Evolutionary conservation across 345 rosid genomes (phyloP), one percentile per base, ranked within the genome.

Genomic region (Euphorbia pulcherrima): DNA sequence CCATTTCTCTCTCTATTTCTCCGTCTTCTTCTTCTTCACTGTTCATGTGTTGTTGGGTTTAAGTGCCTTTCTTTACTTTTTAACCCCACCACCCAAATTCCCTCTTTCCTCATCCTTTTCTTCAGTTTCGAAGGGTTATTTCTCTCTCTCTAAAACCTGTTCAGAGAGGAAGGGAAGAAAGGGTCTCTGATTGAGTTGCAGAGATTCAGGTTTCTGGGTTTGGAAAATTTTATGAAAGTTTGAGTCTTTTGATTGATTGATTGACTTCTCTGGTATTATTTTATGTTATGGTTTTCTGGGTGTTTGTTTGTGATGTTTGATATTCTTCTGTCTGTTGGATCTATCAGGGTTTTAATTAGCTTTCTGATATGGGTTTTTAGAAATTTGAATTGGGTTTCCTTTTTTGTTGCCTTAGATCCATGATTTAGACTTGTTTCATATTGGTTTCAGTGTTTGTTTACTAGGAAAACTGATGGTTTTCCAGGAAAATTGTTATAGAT

Each of bases 321-420:
- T 24, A 67, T 44, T 20, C 10, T 37, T 58, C 29, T 44, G 27
- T 7, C n/a, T 48, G 23, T 9, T 64, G 40, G 74, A 65, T 70
- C 68, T 44, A 16, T 53, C 11, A 12, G 4, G 44, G 54, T 21
- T 23, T 37, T 17, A 52, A 9, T n/a, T 46, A 37, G 28, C 60
- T 65, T 41, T 46, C 14, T 33, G 67, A 69, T 47, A 6, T 62
- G 65, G 56, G 56, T 51, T 75, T 59, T 71, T 8, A 13, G 5
- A 4, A 8, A 8, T 23, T 50, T 50, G 51, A n/a, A 12, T 41
- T 27, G 21, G 44, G 30, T 9, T 53, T 33, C 17, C 8, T 48
- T 33, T 4, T 29, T 23, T 54, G 44, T 68, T 68, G 17, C 44
- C 20, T 50, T 37, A 52, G 74, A 76, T 81, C 78, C 69, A 33